phyloP scores from a whole-genome alignment of 495 filamentous ascomycete genomes.

The Hyaloscypha variabilis region DNA sequence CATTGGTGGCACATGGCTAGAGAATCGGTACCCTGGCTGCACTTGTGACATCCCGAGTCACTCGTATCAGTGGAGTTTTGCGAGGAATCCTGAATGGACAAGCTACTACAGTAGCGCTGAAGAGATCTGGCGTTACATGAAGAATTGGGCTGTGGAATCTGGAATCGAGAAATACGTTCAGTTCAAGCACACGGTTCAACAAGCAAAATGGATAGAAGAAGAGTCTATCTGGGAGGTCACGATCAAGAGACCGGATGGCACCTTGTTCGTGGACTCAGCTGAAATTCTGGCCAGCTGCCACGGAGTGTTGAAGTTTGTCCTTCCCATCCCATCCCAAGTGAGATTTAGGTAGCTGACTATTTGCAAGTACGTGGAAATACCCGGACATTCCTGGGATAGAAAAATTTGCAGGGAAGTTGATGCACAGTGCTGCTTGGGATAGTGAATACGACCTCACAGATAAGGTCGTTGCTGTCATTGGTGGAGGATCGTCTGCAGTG shows the following conservation, averaged over 20 bases:
- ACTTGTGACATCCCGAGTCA: constrained; percentile 56
- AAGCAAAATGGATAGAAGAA: constrained; percentile 21
- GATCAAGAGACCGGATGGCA: constrained; percentile 34
- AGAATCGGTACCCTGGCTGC: constrained; percentile 60
- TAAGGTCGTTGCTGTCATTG: too few relatives aligned
- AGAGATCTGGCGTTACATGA: constrained; percentile 65
- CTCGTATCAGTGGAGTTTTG: constrained; percentile 57
- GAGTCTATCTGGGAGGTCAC: constrained; percentile 7
- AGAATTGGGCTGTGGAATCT: constrained; percentile 55
- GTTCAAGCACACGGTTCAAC: constrained; percentile 18
- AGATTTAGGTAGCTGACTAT: too few relatives aligned
- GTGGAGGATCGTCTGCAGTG: too few relatives aligned
- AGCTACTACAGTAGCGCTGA: constrained; percentile 53
- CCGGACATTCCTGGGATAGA: too few relatives aligned
- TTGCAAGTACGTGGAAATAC: too few relatives aligned
- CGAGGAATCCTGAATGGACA: constrained; percentile 49
- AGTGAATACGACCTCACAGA: too few relatives aligned
- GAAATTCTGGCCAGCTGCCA: too few relatives aligned
- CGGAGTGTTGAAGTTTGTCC: too few relatives aligned
- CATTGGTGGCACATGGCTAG: constrained; percentile 62
- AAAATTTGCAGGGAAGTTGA: too few relatives aligned
- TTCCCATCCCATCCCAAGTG: too few relatives aligned
- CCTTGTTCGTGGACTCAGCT: too few relatives aligned
- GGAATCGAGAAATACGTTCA: constrained; percentile 53
- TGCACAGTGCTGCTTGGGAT: too few relatives aligned